phyloP scores from a whole-genome alignment of 768 basidiomycete genomes.

The Lentinula edodes region DNA sequence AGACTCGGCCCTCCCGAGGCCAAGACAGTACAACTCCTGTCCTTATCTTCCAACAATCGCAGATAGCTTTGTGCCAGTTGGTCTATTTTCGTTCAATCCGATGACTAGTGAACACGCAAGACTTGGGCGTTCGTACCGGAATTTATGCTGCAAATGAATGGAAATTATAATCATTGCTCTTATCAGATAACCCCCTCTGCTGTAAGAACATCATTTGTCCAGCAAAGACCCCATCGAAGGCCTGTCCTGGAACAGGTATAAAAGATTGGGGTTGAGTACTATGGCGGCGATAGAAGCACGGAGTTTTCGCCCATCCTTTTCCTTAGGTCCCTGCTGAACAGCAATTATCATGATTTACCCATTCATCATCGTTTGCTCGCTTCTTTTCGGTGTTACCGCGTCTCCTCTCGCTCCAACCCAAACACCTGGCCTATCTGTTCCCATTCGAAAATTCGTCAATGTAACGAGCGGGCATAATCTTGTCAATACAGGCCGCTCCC shows the following conservation, averaged over 20 bases:
- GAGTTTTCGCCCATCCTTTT: neutral
- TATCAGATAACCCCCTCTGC: neutral
- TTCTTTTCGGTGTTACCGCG: neutral
- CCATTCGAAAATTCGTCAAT: neutral
- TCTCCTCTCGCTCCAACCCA: neutral
- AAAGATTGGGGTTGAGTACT: neutral
- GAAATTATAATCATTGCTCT: neutral
- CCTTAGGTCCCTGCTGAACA: neutral
- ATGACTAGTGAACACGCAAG: neutral
- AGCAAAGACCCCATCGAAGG: neutral
- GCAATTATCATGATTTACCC: neutral
- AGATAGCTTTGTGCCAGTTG: neutral
- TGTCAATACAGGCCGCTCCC: neutral
- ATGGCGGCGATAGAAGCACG: neutral
- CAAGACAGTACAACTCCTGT: neutral
- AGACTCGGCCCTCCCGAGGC: neutral
- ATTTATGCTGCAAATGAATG: neutral
- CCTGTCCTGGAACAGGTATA: neutral
- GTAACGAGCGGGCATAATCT: neutral
- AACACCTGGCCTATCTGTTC: neutral
- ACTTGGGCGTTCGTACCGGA: neutral
- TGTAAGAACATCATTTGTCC: neutral
- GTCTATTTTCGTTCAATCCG: neutral
- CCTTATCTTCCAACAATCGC: neutral
- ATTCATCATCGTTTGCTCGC: neutral